phyloP scores from a whole-genome alignment of 2,329 filamentous ascomycete genomes.

The Juglanconis oblonga region DNA sequence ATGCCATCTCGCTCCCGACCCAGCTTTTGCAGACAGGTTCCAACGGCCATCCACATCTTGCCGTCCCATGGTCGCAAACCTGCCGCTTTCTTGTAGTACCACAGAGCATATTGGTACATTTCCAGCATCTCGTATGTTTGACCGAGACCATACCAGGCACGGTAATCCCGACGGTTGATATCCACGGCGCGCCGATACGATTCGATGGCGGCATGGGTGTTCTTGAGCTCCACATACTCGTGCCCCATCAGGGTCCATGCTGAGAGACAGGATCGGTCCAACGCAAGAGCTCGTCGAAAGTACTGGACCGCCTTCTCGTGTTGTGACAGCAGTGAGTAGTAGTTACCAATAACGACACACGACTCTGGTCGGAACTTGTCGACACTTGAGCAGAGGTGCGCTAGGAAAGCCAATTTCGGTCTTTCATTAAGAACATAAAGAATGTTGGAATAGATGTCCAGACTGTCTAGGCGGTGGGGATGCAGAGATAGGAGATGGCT shows the following conservation, averaged over 20 bases:
- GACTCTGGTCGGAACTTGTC: slow-evolving; percentile 97
- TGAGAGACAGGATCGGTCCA: slow-evolving; percentile 86
- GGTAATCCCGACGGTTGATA: slow-evolving; percentile 92
- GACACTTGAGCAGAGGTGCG: slow-evolving; percentile 83
- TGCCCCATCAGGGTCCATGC: slow-evolving; percentile 99
- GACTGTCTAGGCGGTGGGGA: slow-evolving; percentile 74
- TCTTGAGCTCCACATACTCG: slow-evolving; percentile 98
- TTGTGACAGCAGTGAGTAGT: slow-evolving; percentile 89
- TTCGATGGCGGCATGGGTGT: slow-evolving; percentile 96
- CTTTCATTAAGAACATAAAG: slow-evolving; percentile 87
- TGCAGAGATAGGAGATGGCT: slow-evolving; percentile 77
- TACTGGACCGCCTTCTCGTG: slow-evolving; percentile 99
- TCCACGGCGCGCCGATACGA: slow-evolving; percentile 94
- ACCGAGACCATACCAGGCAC: slow-evolving; percentile 95
- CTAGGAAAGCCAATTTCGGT: slow-evolving; percentile 87
- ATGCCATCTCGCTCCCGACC: slow-evolving; percentile 85
- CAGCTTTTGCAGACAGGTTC: slow-evolving; percentile 87
- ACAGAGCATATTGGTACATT: slow-evolving; percentile 95
- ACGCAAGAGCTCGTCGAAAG: slow-evolving; percentile 85
- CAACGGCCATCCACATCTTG: slow-evolving; percentile 98
- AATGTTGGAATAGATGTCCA: slow-evolving; percentile 97
- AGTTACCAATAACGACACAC: slow-evolving; percentile 95
- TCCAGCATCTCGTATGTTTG: slow-evolving; percentile 97
- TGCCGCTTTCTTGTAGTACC: slow-evolving; percentile 96
- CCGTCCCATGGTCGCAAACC: slow-evolving; percentile 92